phyloP scores from a whole-genome alignment of 805 yeast species.

The Jamesozyma rosinii region DNA sequence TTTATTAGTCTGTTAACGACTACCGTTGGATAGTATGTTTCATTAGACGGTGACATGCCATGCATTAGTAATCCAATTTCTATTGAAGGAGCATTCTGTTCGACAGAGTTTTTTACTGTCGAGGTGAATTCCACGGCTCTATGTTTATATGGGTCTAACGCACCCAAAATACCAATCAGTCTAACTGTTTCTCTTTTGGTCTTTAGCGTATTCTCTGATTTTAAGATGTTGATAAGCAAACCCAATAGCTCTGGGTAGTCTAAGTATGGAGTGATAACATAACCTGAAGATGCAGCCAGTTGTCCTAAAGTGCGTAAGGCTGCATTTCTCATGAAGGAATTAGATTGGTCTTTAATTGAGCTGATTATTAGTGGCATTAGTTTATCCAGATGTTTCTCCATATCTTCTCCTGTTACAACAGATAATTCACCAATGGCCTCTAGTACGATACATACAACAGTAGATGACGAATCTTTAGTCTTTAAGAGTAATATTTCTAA shows the following conservation, averaged over 20 bases:
- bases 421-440: conserved; percentile 84
- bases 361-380: conserved; percentile 83
- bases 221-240: conserved; percentile 68
- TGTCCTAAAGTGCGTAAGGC: conserved; percentile 85
- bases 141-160: conserved; percentile 91
- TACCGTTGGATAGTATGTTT: conserved; percentile 91
- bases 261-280: conserved; percentile 84
- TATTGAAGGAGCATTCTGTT: conserved; percentile 80
- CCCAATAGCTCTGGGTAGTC: conserved; percentile 88
- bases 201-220: conserved; percentile 64
- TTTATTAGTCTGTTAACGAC: conserved; percentile 80
- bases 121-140: conserved; percentile 77
- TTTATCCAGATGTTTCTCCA: conserved; percentile 59
- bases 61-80: conserved; percentile 87
- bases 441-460: conserved; percentile 81
- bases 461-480: conserved; percentile 59
- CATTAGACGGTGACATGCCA: conserved; percentile 86
- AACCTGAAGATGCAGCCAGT: conserved; percentile 81
- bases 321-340: conserved; percentile 80
- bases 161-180: conserved; percentile 87
- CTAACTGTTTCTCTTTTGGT: conserved; percentile 84
- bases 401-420: conserved; percentile 77
- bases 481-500: conserved; percentile 73
- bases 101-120: conserved; percentile 40
- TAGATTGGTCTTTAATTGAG: conserved; percentile 85